These are phyloP conservation scores for Tetrahymena elliotti DNA, from an alignment of 73 alveolate species.

Conservation along the genomic window DNA sequence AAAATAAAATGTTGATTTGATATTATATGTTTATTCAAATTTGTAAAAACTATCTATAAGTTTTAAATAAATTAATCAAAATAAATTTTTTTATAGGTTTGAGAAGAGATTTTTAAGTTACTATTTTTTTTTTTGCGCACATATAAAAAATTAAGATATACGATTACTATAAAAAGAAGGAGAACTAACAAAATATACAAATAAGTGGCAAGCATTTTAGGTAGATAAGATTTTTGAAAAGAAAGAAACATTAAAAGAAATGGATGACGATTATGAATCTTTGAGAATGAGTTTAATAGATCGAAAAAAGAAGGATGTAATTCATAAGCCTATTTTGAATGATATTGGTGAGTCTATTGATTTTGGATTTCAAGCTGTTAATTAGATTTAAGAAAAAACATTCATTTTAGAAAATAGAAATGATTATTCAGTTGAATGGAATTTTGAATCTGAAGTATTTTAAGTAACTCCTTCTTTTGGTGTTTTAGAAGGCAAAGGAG, in stretches of 20 bases:
- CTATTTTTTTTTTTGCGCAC: neutral
- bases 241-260: neutral
- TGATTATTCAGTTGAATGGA: neutral
- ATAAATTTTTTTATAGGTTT: too few species aligned
- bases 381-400: neutral
- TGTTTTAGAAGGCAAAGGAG: conserved; percentile 52
- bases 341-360: neutral
- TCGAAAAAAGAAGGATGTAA: neutral
- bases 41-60: neutral
- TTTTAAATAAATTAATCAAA: neutral
- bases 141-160: neutral
- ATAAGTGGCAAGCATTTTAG: neutral
- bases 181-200: neutral
- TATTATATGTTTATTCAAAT: neutral
- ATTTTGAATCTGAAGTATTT: neutral
- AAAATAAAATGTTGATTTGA: neutral
- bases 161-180: neutral
- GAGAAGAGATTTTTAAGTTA: neutral
- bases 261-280: neutral
- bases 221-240: neutral
- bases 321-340: neutral
- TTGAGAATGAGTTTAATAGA: neutral
- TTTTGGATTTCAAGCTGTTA: neutral
- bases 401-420: neutral
- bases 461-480: neutral